phyloP scores from a whole-genome alignment of 1,284 basidiomycete species.

The Ceratobasidium papillatum region DNA sequence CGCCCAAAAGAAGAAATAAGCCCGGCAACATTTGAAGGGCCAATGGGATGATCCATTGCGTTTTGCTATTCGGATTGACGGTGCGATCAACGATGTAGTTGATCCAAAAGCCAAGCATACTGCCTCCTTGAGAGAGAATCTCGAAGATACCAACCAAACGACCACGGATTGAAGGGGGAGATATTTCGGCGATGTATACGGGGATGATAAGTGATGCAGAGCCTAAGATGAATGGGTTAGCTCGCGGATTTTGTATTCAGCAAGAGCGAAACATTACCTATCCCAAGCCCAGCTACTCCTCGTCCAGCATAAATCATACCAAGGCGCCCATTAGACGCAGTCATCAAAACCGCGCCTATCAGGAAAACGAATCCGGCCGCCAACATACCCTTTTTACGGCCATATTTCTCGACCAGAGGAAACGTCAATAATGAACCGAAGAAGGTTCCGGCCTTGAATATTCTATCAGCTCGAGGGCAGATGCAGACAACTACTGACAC shows the following conservation, averaged over 20 bases:
- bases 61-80: slow-evolving; percentile 43
- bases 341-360: slow-evolving; percentile 52
- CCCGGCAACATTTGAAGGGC: slow-evolving; percentile 51
- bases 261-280: slow-evolving; percentile 46
- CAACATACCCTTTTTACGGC: slow-evolving; percentile 48
- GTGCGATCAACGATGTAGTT: slow-evolving; percentile 48
- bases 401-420: slow-evolving; percentile 49
- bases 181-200: slow-evolving; percentile 52
- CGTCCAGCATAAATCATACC: slow-evolving; percentile 51
- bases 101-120: slow-evolving; percentile 49
- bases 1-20: slow-evolving; percentile 47
- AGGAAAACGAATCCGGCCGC: slow-evolving; percentile 51
- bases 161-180: slow-evolving; percentile 49
- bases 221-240: slow-evolving; percentile 40
- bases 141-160: slow-evolving; percentile 50
- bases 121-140: slow-evolving; percentile 49
- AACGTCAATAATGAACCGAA: slow-evolving; percentile 49
- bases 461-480: neutral
- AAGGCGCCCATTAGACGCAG: slow-evolving; percentile 48
- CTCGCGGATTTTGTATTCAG: neutral
- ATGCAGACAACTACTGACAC: neutral
- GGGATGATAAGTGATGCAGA: slow-evolving; percentile 50
- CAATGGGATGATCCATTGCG: slow-evolving; percentile 51
- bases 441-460: slow-evolving; percentile 52
- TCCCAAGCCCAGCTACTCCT: slow-evolving; percentile 51